phyloP scores from a whole-genome alignment of 768 basidiomycete genomes.

The Clitopilus passeckerianus region DNA sequence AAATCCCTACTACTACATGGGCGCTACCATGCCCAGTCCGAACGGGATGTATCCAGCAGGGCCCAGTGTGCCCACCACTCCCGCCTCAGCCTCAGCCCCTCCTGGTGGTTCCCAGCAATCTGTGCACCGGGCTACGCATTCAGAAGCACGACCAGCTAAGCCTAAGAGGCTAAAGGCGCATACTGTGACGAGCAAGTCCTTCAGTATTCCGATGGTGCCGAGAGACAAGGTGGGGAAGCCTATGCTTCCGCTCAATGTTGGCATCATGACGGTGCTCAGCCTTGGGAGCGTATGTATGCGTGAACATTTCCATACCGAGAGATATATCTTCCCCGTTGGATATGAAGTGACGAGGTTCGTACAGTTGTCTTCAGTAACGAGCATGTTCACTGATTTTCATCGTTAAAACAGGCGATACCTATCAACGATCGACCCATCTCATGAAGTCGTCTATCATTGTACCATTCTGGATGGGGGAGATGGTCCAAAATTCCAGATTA shows the following conservation, averaged over 20 bases:
- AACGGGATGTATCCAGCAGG: conserved; percentile 29
- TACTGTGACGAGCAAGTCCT: conserved; percentile 72
- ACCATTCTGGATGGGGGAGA: conserved; percentile 83
- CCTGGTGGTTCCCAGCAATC: conserved; percentile 6
- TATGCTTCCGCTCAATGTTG: conserved; percentile 74
- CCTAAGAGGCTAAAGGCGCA: conserved; percentile 79
- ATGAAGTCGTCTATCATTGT: conserved; percentile 74
- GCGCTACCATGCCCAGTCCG: conserved; percentile 31
- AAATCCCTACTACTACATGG: conserved; percentile 39
- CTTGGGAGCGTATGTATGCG: conserved; percentile 77
- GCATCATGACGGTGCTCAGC: conserved; percentile 79
- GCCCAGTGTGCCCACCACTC: conserved; percentile 17
- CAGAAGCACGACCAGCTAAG: conserved; percentile 49
- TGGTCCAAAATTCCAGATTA: conserved; percentile 82
- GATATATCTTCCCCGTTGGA: conserved; percentile 86
- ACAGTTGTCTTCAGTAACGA: not conserved
- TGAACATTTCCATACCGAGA: conserved; percentile 82
- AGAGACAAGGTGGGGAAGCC: conserved; percentile 68
- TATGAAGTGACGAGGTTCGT: conserved; percentile 76
- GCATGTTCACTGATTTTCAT: not conserved
- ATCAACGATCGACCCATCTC: conserved; percentile 64
- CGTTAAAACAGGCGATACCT: conserved; percentile 57
- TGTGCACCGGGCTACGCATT: conserved; percentile 19
- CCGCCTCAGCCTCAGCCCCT: not conserved
- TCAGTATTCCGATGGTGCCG: conserved; percentile 74